Conservation (phyloP, 148 eudicot species). For the Fagopyrum esculentum region DNA sequence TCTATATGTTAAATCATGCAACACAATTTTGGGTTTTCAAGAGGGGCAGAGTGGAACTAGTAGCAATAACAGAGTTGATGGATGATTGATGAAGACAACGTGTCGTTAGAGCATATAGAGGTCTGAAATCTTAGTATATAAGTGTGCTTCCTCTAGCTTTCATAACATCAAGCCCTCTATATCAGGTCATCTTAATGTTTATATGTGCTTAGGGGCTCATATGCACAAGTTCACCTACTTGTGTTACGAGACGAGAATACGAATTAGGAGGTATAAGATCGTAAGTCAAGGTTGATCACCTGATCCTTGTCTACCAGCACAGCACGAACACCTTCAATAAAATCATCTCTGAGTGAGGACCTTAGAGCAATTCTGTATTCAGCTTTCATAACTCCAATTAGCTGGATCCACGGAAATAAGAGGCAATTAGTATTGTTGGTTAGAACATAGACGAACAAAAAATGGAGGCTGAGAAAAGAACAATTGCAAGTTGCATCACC, state of each 20-base stretch:
- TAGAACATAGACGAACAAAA: not conserved
- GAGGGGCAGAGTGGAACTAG: not conserved
- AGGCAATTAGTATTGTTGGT: not conserved
- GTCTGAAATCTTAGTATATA: not conserved
- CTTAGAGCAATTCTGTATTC: conserved; percentile 82
- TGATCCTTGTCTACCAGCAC: conserved; percentile 90
- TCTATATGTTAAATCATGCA: not conserved
- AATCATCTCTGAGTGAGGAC: conserved; percentile 70
- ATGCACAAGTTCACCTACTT: not conserved
- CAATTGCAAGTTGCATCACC: conserved; percentile 13
- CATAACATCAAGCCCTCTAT: not conserved
- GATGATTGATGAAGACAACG: not conserved
- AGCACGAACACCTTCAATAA: conserved; percentile 86
- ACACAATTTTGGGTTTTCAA: not conserved
- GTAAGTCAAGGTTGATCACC: conserved; percentile 26
- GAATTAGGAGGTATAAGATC: not conserved
- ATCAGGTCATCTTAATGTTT: not conserved
- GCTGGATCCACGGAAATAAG: conserved; percentile 22
- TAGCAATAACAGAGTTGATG: not conserved
- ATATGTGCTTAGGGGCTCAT: too few species aligned
- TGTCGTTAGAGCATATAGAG: not conserved
- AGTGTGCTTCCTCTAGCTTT: not conserved
- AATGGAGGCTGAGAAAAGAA: not conserved
- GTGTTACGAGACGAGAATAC: not conserved
- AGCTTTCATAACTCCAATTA: conserved; percentile 74